Evolutionary conservation across 495 filamentous ascomycete species (phyloP).

Genomic region (Tuber umbilicatum): DNA sequence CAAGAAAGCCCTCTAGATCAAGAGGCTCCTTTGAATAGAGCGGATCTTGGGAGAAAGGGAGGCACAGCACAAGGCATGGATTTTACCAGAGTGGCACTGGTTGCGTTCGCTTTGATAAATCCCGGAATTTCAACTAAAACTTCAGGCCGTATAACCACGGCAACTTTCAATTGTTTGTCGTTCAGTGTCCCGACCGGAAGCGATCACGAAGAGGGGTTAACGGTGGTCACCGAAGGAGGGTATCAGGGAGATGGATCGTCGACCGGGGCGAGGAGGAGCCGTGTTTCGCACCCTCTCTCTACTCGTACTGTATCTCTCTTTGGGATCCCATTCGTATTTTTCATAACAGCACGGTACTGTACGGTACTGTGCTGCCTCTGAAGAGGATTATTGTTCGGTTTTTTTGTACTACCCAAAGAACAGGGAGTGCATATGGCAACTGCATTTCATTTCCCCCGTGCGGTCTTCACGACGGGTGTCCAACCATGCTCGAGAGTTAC

Average conservation of each 20-base stretch:
- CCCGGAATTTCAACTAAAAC: background rate
- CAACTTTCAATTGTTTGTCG: background rate
- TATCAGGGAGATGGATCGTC: slow-evolving; percentile 10
- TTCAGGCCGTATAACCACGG: background rate
- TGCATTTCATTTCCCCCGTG: slow-evolving; percentile 32
- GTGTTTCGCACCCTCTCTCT: slow-evolving; percentile 8
- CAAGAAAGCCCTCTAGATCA: background rate
- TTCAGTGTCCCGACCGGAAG: slow-evolving; percentile 7
- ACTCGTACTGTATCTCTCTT: too few species aligned
- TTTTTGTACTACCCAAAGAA: slow-evolving; percentile 28
- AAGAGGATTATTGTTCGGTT: slow-evolving; percentile 11
- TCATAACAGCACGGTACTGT: too few species aligned
- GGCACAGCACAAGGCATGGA: background rate
- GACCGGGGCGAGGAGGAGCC: slow-evolving; percentile 19
- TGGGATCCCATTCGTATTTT: slow-evolving; percentile 13
- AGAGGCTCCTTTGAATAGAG: background rate
- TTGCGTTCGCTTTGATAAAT: background rate
- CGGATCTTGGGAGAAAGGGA: background rate
- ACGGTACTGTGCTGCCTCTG: slow-evolving; percentile 24
- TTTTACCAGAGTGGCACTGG: background rate
- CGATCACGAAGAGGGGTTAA: background rate
- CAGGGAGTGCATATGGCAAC: slow-evolving; percentile 29
- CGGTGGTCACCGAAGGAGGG: slow-evolving; percentile 9
- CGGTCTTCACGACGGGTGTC: slow-evolving; percentile 22
- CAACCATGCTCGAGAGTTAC: slow-evolving; percentile 26